Percentiles rank a stretch among this genome's conserved stretches.
These are phyloP conservation scores for Vaccinium macrocarpon DNA, from an alignment of 148 eudicot genomes.

Conservation along the genomic window DNA sequence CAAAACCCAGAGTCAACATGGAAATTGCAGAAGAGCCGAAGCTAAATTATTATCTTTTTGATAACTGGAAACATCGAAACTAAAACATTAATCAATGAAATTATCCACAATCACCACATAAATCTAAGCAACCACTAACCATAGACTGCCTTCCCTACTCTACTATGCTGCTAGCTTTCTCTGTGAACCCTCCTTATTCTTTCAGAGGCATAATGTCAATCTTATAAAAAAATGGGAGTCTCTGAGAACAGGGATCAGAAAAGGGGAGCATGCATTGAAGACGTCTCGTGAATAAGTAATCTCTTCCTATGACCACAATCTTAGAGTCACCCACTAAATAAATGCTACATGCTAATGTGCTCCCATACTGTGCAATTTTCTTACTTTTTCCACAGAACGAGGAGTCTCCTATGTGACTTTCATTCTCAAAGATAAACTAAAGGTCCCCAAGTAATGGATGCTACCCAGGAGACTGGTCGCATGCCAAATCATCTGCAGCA, in stretches of 20 bases:
- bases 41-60: not conserved
- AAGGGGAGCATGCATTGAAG: not conserved
- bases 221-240: not conserved
- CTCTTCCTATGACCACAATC: not conserved
- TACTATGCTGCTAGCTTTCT: not conserved
- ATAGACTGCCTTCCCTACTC: not conserved
- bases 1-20: not conserved
- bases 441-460: not conserved
- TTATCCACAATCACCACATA: not conserved
- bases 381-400: not conserved
- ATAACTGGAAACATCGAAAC: not conserved
- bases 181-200: not conserved
- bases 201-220: not conserved
- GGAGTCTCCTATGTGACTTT: not conserved
- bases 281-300: not conserved
- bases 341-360: not conserved
- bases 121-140: conserved; percentile 8
- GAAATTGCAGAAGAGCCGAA: not conserved
- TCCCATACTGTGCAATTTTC: not conserved
- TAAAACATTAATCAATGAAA: not conserved
- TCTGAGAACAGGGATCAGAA: not conserved
- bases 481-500: conserved; percentile 1
- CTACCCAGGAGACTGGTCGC: not conserved
- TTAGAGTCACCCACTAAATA: not conserved
- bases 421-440: not conserved